Evolutionary conservation across 257 asterid species (phyloP).

Genomic region (Penstemon newberryi): DNA sequence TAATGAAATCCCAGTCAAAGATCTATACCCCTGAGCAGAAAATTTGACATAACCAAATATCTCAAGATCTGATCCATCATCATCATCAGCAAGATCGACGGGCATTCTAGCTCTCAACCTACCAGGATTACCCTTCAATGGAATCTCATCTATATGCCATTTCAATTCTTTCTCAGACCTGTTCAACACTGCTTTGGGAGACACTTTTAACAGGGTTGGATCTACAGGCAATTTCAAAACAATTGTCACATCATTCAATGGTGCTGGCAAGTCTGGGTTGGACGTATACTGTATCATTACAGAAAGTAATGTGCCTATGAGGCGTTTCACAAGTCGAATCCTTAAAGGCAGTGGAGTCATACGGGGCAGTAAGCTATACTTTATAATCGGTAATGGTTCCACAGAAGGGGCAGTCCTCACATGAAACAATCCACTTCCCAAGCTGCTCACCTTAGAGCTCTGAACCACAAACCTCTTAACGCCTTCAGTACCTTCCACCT

Average conservation of each 20-base stretch:
- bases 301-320: conserved; percentile 84
- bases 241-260: conserved; percentile 73
- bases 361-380: conserved; percentile 75
- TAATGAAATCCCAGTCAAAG: conserved; percentile 84
- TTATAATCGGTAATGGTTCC: conserved; percentile 72
- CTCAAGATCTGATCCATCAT: conserved; percentile 74
- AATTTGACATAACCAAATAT: conserved; percentile 69
- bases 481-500: conserved; percentile 69
- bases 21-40: conserved; percentile 59
- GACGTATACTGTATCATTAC: conserved; percentile 86
- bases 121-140: conserved; percentile 75
- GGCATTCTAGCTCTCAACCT: conserved; percentile 89
- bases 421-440: conserved; percentile 81
- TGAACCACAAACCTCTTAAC: conserved; percentile 86
- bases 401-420: conserved; percentile 71
- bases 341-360: conserved; percentile 85
- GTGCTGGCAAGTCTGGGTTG: conserved; percentile 71
- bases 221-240: conserved; percentile 84
- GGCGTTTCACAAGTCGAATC: conserved; percentile 82
- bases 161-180: conserved; percentile 85
- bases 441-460: conserved; percentile 74
- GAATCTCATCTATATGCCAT: conserved; percentile 91
- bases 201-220: conserved; percentile 74
- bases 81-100: conserved; percentile 74
- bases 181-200: conserved; percentile 90